phyloP scores from a whole-genome alignment of 495 filamentous ascomycete genomes.

The Penicillium arizonense region DNA sequence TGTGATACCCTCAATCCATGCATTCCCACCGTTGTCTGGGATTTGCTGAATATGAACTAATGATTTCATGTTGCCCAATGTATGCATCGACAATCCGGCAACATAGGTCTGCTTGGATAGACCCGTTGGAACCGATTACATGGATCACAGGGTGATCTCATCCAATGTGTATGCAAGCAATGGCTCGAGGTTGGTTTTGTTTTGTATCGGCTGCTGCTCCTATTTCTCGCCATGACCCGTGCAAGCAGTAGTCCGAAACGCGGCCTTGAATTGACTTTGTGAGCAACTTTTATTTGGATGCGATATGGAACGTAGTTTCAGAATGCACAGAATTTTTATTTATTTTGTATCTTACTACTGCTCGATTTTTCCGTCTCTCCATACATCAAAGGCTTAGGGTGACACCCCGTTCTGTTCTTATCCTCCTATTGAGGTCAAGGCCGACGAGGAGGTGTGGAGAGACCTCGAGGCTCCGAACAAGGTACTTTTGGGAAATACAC shows the following conservation, averaged over 20 bases:
- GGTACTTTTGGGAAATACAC: conserved; percentile 3
- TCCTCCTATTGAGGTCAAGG: neutral
- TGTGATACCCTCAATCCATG: neutral
- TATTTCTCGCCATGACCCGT: too few relatives aligned
- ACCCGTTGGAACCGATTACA: neutral
- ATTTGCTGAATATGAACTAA: conserved; percentile 14
- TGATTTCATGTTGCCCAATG: conserved; percentile 8
- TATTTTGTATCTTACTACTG: too few relatives aligned
- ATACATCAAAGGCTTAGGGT: neutral
- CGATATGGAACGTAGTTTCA: too few relatives aligned
- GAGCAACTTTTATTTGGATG: too few relatives aligned
- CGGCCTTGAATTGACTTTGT: too few relatives aligned
- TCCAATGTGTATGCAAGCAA: too few relatives aligned
- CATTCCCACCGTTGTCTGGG: neutral
- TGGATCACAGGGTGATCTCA: too few relatives aligned
- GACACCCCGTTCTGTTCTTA: neutral
- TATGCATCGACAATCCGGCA: neutral
- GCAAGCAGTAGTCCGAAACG: too few relatives aligned
- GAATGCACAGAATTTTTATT: too few relatives aligned
- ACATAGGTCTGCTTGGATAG: neutral
- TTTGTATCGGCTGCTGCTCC: too few relatives aligned
- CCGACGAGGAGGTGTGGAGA: too few relatives aligned
- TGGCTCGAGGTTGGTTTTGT: too few relatives aligned
- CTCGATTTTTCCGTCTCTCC: neutral
- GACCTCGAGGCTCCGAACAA: neutral